phyloP scores from a whole-genome alignment of 371 early-diverging fungal species.

The Batkoa obscura region DNA sequence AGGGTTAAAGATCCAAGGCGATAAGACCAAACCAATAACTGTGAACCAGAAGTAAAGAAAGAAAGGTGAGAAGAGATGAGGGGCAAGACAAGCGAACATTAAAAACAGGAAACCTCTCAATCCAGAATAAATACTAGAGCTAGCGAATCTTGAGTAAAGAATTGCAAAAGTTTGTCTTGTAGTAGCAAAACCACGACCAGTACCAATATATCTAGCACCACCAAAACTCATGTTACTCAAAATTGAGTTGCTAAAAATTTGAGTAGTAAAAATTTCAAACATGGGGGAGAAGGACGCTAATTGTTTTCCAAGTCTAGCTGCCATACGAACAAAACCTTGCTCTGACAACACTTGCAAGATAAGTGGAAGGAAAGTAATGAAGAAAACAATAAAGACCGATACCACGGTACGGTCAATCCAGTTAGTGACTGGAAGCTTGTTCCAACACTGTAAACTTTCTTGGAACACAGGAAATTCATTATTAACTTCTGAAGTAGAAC shows the following conservation, averaged over 20 bases:
- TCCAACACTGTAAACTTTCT: slow-evolving; percentile 23
- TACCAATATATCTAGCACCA: slow-evolving; percentile 70
- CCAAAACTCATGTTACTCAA: slow-evolving; percentile 63
- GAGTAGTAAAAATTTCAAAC: slow-evolving; percentile 81
- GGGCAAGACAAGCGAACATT: slow-evolving; percentile 50
- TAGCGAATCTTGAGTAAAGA: slow-evolving; percentile 60
- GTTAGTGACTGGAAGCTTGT: slow-evolving; percentile 53
- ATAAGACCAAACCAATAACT: slow-evolving; percentile 45
- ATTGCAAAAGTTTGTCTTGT: slow-evolving; percentile 52
- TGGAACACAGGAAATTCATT: slow-evolving; percentile 14
- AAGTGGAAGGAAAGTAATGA: slow-evolving; percentile 68
- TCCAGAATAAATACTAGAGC: slow-evolving; percentile 61
- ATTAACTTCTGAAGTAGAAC: background rate
- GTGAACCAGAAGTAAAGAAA: slow-evolving; percentile 76
- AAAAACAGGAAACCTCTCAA: slow-evolving; percentile 48
- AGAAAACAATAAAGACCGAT: slow-evolving; percentile 58
- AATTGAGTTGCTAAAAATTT: slow-evolving; percentile 69
- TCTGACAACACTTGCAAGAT: slow-evolving; percentile 74
- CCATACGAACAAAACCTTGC: slow-evolving; percentile 55
- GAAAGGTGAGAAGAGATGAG: slow-evolving; percentile 10
- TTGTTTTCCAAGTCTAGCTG: slow-evolving; percentile 59
- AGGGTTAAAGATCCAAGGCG: slow-evolving; percentile 72
- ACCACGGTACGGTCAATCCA: slow-evolving; percentile 72
- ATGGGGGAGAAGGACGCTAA: slow-evolving; percentile 65
- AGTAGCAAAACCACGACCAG: slow-evolving; percentile 81